Evolutionary conservation across 2,329 filamentous ascomycete genomes (phyloP).

Genomic region (Cytospora piceicola): DNA sequence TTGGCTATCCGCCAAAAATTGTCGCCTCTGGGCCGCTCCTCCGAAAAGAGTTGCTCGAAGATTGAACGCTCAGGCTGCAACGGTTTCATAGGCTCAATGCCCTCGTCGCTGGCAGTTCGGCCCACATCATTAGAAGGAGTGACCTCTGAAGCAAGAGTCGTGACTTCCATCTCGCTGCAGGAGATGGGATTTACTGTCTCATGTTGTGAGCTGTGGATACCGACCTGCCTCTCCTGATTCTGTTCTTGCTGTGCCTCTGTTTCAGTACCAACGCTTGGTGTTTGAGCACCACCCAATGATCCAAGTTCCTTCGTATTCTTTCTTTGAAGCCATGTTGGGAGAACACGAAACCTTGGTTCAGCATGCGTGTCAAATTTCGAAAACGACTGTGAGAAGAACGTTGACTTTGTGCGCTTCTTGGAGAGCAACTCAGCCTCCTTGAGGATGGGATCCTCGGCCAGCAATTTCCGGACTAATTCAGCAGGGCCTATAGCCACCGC

Average conservation of each 20-base stretch:
- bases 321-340: not conserved
- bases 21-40: constrained; percentile 7
- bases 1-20: not conserved
- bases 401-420: not conserved
- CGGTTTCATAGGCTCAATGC: not conserved
- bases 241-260: not conserved
- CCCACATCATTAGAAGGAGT: not conserved
- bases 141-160: not conserved
- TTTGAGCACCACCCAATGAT: not conserved
- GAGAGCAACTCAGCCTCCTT: constrained; percentile 8
- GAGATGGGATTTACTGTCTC: not conserved
- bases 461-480: not conserved
- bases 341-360: constrained; percentile 13
- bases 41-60: constrained; percentile 20
- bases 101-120: not conserved
- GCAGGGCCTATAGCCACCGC: constrained; percentile 10
- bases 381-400: not conserved
- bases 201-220: not conserved
- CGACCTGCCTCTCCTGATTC: not conserved
- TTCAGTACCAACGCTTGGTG: not conserved
- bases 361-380: not conserved
- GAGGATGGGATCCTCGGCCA: constrained; percentile 12
- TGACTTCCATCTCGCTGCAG: not conserved
- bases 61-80: constrained; percentile 12
- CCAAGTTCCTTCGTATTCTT: not conserved